These are phyloP conservation scores for Candida argentea DNA, from an alignment of 805 yeast species.

Conservation along the genomic window DNA sequence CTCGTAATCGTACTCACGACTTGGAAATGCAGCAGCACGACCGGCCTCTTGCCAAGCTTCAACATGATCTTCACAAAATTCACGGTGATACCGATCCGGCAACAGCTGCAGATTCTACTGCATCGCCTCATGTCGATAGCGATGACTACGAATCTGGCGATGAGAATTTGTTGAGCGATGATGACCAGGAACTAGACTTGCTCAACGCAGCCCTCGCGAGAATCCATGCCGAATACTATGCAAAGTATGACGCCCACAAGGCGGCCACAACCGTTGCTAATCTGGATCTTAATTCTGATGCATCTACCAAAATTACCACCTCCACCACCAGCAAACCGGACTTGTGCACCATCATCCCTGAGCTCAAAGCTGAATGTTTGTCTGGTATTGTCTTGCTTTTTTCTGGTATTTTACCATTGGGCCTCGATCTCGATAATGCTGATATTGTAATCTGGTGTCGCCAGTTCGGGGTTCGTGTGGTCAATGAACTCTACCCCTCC, in stretches of 20 bases:
- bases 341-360: conserved; percentile 60
- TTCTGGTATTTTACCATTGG: conserved; percentile 87
- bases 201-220: conserved; percentile 51
- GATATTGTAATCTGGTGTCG: conserved; percentile 89
- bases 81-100: conserved; percentile 15
- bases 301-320: too few species aligned
- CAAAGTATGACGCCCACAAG: conserved; percentile 25
- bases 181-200: conserved; percentile 64
- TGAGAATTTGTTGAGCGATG: conserved; percentile 56
- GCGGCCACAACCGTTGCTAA: too few species aligned
- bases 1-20: conserved; percentile 54
- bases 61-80: conserved; percentile 55
- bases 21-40: conserved; percentile 74
- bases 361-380: conserved; percentile 61
- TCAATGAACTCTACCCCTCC: conserved; percentile 53
- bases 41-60: conserved; percentile 77
- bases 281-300: too few species aligned
- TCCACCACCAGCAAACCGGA: conserved; percentile 39
- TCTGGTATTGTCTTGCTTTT: conserved; percentile 62
- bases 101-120: conserved; percentile 16
- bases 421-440: conserved; percentile 58
- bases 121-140: conserved; percentile 13
- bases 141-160: conserved; percentile 14
- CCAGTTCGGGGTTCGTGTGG: conserved; percentile 84
- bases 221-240: conserved; percentile 63